Evolutionary conservation across 2,329 filamentous ascomycete genomes (phyloP), one percentile per base, ranked within the genome.

Genomic region (Colletotrichum sublineola): DNA sequence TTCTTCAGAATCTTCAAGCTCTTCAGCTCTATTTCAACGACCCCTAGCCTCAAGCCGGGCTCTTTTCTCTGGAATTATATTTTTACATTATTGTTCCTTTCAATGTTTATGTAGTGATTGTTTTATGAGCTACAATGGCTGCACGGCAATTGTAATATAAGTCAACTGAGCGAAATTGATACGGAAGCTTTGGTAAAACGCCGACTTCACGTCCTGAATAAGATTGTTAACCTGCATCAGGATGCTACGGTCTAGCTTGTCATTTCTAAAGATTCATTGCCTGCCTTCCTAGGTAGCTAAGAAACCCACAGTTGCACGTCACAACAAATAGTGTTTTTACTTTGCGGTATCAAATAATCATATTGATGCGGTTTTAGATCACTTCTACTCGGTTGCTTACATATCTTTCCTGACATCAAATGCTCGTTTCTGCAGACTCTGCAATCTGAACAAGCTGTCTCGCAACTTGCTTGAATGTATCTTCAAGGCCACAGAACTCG

Each of bases 21-120:
- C 6, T 73, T 65, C 24, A 77, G 73, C n/a, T 81, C 75, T 75
- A 82, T 77, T 7, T 78, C 68, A 6, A 86, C 74, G 2, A 85
- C 77, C 33, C 81, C 75, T 6, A 84, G 76, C 29, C 73, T 74
- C 1, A 74, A 73, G 53, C 74, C 33, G 2, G 66, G 74, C 11
- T 53, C 52, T 7, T 70, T 68, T 11, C 46, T 53, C n/a, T 71
- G 15, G 2, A 64, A 33, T 38, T 44, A 18, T 3, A 20, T 33
- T 9, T 42, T 58, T 40, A 81, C 75, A 2, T 77, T 76, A 20
- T 80, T 72, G 20, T 75, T 81, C 63, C 77, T 78, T 36, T 80
- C 66, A n/a, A 79, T 64, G 58, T 85, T 77, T 85, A 0, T 86
- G 33, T 36, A 5, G 33, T 8, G 33, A 36, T 36, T 5, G 33